Base-by-base conservation (phyloP, 176 grass and related monocot genomes). In the Pontederia paniculata region DNA sequence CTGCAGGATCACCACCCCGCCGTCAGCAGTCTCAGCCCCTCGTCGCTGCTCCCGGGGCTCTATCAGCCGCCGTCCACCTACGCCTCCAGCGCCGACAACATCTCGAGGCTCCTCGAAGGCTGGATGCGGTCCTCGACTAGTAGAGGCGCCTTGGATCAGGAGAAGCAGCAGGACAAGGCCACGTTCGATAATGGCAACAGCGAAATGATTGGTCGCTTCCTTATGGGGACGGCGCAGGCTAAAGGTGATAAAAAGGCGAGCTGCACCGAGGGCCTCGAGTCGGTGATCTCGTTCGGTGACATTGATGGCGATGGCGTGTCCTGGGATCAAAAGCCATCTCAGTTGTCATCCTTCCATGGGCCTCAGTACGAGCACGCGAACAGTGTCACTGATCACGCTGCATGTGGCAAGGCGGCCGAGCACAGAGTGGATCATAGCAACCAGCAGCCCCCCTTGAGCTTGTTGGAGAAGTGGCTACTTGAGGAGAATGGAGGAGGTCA, bases 381-480 rank as follows among this genome's bases (percentile, higher is more conserved):
- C 23, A 23, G 10, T 16, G 56, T 0, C 2, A 23, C 12, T 12
- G 42, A 3, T 21, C 10, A 61, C 19, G 41, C n/a, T 42, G 21
- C 19, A 10, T 42, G 45, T 1, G 17, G 2, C 1, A 20, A 20
- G 9, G 41, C 13, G 56, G 13, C n/a, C 1, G 25, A 52, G n/a
- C 4, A n/a, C 16, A 52, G 16, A 7, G 19, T 9, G n/a, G 2
- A 52, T 18, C 8, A 17, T 8, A 7, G 1, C 12, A 21, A 16
- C 2, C 55, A 31, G 23, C 58, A 44, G 41, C 58, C 58, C 12
- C 17, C 58, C 17, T 21, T 61, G 58, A 45, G 9, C 58, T 45
- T 61, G 0, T 12, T 61, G 17, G 58, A 61, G 58, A 61, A 61
- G 58, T 61, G 58, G 58, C 58, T 61, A 17, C 41, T 61, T 42